Evolutionary conservation across 768 basidiomycete species (phyloP).

Genomic region (Leccinum truebloodii): DNA sequence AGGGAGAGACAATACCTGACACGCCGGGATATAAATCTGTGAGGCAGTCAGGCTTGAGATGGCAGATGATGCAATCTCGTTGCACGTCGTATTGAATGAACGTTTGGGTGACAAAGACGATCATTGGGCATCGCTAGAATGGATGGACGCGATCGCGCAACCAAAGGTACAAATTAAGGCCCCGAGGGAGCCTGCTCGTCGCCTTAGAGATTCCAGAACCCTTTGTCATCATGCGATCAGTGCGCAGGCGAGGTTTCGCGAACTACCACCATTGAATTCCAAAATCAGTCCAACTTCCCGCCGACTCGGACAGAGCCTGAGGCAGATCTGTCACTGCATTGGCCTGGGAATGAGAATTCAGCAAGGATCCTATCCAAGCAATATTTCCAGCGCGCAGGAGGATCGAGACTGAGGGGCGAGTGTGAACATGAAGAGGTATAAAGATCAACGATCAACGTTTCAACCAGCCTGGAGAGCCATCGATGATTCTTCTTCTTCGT

Average conservation of each 20-base stretch:
- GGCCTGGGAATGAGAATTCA: constrained; percentile 1
- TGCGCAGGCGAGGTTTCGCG: not conserved
- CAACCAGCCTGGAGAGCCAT: constrained; percentile 17
- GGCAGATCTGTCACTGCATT: not conserved
- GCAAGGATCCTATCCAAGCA: not conserved
- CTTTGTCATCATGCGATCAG: constrained; percentile 6
- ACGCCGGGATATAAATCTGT: too few species aligned
- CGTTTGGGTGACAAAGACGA: too few species aligned
- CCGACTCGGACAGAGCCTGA: not conserved
- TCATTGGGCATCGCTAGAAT: too few species aligned
- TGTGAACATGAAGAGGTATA: constrained; percentile 8
- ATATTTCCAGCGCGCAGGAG: not conserved
- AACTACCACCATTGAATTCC: constrained; percentile 2
- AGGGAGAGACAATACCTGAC: too few species aligned
- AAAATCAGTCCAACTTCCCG: constrained; percentile 7
- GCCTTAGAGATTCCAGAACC: too few species aligned
- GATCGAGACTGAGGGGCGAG: not conserved
- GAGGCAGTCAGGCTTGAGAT: too few species aligned
- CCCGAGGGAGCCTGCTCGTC: too few species aligned
- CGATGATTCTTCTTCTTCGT: constrained; percentile 18
- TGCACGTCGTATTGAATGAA: too few species aligned
- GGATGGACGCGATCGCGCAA: too few species aligned
- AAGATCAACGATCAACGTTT: constrained; percentile 14
- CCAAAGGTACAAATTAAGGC: too few species aligned
- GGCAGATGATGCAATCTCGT: too few species aligned